Evolutionary conservation across 306 rosid species (phyloP).

Genomic region (Canavalia gladiata): DNA sequence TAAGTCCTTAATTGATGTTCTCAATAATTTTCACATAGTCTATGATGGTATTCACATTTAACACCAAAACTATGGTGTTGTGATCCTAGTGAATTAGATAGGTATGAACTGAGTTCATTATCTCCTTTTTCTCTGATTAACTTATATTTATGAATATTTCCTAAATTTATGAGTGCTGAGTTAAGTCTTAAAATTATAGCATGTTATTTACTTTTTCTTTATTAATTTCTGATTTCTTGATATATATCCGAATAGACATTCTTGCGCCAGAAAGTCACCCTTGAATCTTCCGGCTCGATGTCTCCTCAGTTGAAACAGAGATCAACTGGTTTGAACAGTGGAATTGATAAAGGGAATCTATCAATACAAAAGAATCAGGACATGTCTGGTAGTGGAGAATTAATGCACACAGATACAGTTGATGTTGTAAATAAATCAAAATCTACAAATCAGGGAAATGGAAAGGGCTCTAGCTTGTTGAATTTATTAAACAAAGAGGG

Average conservation of each 20-base stretch:
- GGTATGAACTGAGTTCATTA: conserved; percentile 6
- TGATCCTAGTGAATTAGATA: conserved; percentile 22
- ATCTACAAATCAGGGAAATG: conserved; percentile 52
- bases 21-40: background rate
- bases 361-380: conserved; percentile 43
- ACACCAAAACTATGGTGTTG: background rate
- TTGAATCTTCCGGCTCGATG: conserved; percentile 65
- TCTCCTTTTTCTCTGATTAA: conserved; percentile 7
- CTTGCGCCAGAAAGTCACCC: conserved; percentile 90
- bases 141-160: conserved; percentile 29
- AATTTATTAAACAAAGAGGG: conserved; percentile 59
- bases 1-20: background rate
- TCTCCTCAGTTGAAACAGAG: conserved; percentile 58
- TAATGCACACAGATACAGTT: conserved; percentile 51
- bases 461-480: conserved; percentile 52
- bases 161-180: background rate
- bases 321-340: conserved; percentile 46
- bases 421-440: conserved; percentile 46
- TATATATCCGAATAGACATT: conserved; percentile 67
- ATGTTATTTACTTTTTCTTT: conserved; percentile 28
- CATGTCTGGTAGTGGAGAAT: conserved; percentile 44
- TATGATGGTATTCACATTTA: conserved; percentile 9
- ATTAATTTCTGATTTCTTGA: conserved; percentile 44
- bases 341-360: conserved; percentile 46
- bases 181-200: conserved; percentile 24